Base-by-base conservation (phyloP, 2,329 filamentous ascomycete genomes). In the Neonectria faginata region DNA sequence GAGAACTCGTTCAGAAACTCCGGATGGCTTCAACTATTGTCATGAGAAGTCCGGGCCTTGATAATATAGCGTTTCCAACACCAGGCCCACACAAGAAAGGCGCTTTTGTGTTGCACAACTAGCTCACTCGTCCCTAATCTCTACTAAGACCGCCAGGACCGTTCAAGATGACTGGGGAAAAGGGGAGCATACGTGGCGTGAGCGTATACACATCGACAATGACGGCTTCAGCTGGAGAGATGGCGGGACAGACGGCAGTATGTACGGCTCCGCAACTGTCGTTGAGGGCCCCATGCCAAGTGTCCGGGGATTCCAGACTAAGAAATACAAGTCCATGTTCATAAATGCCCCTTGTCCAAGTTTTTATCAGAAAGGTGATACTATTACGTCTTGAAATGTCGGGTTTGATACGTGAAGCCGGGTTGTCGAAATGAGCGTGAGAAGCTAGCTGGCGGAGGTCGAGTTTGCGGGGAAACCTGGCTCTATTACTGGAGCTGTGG, bases 381-480 rank as follows among this genome's bases (percentile, higher is more conserved):
- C 66, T 70, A 73, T 73, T 73, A 73, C 71, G 71, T 69, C 64
- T 73, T 67, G 62, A 60, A 66, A 73, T 68, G 68, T 27, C 47
- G 41, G 44, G 31, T 31, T 36, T 50, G 56, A 57, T 68, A 71
- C 58, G 69, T 70, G 64, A 73, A 73, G 58, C 62, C 57, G 60
- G 57, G 52, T 54, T 64, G 65, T 47, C 58, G 48, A 57, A 62
- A 61, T 62, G 33, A 61, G 48, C 60, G 53, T 59, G 61, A 60
- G 41, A 45, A 65, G 54, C 51, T 57, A 44, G 62, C 65, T 60
- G 55, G 57, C 54, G 39, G 47, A n/a, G 50, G 39, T 50, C 51
- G 57, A 66, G 53, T 73, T 73, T 73, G 71, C 69, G 71, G 71
- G 71, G 71, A 73, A 73, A 68, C 68, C 71, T 73, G 69, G 71